phyloP scores from a whole-genome alignment of 176 grass and related monocot species.

The Aechmea fasciata region DNA sequence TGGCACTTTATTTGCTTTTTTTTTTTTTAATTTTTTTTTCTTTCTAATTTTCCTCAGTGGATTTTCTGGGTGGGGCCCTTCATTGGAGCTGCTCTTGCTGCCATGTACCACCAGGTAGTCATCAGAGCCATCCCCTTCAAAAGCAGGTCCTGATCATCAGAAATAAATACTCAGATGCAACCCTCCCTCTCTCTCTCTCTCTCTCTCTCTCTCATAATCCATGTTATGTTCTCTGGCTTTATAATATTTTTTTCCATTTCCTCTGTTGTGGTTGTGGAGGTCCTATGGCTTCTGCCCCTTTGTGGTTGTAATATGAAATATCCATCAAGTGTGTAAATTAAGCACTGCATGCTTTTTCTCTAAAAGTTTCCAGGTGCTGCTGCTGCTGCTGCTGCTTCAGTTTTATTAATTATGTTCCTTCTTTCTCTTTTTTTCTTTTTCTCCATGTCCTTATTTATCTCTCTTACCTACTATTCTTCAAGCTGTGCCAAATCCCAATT shows the following conservation, averaged over 20 bases:
- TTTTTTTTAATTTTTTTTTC: no score
- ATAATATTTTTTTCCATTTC: neutral
- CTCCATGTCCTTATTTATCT: neutral
- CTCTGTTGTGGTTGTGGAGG: neutral
- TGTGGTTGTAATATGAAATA: neutral
- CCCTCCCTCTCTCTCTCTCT: no score
- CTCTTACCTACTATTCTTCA: neutral
- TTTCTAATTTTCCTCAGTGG: conserved; percentile 37
- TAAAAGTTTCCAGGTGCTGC: neutral
- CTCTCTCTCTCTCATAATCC: no score
- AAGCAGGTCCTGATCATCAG: conserved; percentile 28
- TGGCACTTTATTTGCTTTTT: neutral
- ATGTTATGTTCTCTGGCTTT: neutral
- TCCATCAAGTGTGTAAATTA: neutral
- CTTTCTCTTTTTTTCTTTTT: neutral
- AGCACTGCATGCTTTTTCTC: neutral
- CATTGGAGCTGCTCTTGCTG: conserved; percentile 83
- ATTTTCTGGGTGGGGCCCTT: conserved; percentile 95
- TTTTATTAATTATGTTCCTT: neutral
- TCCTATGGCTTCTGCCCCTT: neutral
- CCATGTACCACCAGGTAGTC: conserved; percentile 75
- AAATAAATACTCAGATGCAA: neutral
- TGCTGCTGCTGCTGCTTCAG: neutral
- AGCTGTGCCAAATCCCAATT: no score
- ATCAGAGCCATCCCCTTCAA: conserved; percentile 95